These are phyloP conservation scores for Eutrema yunnanense DNA, from an alignment of 345 rosid species.

Conservation along the genomic window DNA sequence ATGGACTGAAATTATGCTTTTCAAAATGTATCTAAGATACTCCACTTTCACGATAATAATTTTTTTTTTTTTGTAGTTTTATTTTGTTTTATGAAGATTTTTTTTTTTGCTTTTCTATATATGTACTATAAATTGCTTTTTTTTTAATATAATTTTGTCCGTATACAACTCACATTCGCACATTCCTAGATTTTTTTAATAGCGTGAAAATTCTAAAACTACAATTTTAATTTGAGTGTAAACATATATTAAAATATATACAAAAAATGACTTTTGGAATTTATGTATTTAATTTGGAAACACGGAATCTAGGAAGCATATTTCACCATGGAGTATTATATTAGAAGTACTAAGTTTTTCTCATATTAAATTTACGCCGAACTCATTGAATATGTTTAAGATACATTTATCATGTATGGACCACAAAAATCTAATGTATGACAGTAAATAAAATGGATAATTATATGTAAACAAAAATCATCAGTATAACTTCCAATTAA, in stretches of 20 bases:
- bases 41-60: background rate
- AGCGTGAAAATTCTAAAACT: background rate
- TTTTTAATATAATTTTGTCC: too few species aligned
- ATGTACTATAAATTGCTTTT: background rate
- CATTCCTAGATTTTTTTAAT: background rate
- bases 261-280: too few species aligned
- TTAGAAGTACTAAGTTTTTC: background rate
- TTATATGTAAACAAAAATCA: background rate
- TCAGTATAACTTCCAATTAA: background rate
- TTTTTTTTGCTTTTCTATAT: background rate
- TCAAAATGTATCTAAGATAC: background rate
- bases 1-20: background rate
- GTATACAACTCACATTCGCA: background rate
- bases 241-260: background rate
- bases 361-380: background rate
- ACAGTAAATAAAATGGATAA: background rate
- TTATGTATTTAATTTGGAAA: background rate
- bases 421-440: constrained; percentile 7
- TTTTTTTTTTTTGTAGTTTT: background rate
- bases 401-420: background rate
- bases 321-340: background rate
- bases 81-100: background rate
- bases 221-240: background rate
- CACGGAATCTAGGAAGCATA: background rate
- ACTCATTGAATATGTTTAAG: background rate